Evolutionary conservation across 306 rosid genomes (phyloP).

Genomic region (Leucaena leucocephala): DNA sequence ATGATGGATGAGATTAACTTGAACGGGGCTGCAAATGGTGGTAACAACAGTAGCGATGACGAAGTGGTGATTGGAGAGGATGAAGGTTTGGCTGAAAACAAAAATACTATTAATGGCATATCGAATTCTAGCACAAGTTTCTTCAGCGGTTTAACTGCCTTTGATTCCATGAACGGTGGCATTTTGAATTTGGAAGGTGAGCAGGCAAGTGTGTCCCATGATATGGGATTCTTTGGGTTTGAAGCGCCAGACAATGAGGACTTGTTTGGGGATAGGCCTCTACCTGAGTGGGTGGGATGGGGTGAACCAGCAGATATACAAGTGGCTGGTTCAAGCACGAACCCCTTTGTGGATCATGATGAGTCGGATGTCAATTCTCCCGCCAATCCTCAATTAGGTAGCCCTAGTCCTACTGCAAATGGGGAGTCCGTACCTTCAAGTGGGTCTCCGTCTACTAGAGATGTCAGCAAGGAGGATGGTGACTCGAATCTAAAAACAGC

Average conservation of each 20-base stretch:
- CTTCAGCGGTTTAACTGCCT: constrained; percentile 50
- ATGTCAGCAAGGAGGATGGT: constrained; percentile 47
- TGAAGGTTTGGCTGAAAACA: constrained; percentile 65
- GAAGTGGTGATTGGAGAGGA: constrained; percentile 94
- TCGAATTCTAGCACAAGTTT: constrained; percentile 58
- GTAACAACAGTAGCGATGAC: constrained; percentile 82
- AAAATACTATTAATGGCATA: constrained; percentile 53
- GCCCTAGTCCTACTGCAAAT: constrained; percentile 44
- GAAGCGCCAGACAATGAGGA: constrained; percentile 74
- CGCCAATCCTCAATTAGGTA: constrained; percentile 45
- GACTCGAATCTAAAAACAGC: constrained; percentile 48
- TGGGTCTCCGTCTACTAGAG: constrained; percentile 57
- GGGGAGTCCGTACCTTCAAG: constrained; percentile 62
- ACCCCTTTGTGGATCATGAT: constrained; percentile 76
- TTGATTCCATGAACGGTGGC: constrained; percentile 51
- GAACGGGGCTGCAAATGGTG: constrained; percentile 64
- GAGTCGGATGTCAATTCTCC: constrained; percentile 44
- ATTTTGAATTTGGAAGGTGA: constrained; percentile 46
- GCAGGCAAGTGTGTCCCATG: constrained; percentile 56
- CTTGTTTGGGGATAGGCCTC: constrained; percentile 73
- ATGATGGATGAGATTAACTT: constrained; percentile 85
- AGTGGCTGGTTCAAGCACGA: constrained; percentile 69
- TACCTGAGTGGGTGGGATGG: constrained; percentile 98
- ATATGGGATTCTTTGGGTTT: constrained; percentile 80
- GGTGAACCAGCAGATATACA: constrained; percentile 71